Evolutionary conservation across 352 stramenopile genomes (phyloP).

Genomic region (Phytophthora chlamydospora): DNA sequence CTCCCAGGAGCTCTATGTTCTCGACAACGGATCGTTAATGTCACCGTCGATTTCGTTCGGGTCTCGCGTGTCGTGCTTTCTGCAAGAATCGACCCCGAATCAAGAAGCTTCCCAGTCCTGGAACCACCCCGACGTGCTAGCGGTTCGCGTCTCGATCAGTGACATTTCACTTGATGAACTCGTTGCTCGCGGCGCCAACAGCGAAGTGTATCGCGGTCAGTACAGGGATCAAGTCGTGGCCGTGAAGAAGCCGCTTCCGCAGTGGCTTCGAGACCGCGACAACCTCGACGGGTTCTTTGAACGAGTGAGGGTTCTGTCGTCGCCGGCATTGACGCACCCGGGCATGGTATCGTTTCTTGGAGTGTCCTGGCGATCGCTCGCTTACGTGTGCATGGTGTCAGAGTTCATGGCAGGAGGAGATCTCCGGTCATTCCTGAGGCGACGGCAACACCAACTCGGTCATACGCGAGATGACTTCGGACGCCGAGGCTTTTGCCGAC

Average conservation of each 20-base stretch:
- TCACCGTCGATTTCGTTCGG: conserved; percentile 30
- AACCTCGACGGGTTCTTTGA: conserved; percentile 56
- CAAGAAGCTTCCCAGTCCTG: conserved; percentile 22
- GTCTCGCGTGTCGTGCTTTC: conserved; percentile 19
- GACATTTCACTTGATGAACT: conserved; percentile 35
- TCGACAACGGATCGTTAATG: conserved; percentile 24
- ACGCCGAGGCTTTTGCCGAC: conserved; percentile 36
- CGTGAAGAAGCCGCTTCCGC: conserved; percentile 61
- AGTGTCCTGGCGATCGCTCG: conserved; percentile 56
- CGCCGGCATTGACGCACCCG: conserved; percentile 44
- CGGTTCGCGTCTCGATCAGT: conserved; percentile 27
- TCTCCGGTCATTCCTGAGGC: conserved; percentile 44
- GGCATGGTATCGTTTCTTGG: conserved; percentile 54
- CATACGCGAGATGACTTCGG: conserved; percentile 8
- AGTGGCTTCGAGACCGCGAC: conserved; percentile 43
- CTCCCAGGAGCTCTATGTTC: conserved; percentile 21
- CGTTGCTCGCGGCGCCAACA: conserved; percentile 44
- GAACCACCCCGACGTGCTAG: conserved; percentile 32
- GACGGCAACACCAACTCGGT: conserved; percentile 35
- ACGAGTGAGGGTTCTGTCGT: conserved; percentile 48
- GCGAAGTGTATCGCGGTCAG: conserved; percentile 65
- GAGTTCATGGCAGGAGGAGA: conserved; percentile 69
- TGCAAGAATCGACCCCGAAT: not conserved
- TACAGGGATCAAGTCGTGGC: conserved; percentile 49
- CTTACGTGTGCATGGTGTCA: conserved; percentile 54